Conservation (phyloP, 352 stramenopile genomes). For the Thalassiosira ordinaria region DNA sequence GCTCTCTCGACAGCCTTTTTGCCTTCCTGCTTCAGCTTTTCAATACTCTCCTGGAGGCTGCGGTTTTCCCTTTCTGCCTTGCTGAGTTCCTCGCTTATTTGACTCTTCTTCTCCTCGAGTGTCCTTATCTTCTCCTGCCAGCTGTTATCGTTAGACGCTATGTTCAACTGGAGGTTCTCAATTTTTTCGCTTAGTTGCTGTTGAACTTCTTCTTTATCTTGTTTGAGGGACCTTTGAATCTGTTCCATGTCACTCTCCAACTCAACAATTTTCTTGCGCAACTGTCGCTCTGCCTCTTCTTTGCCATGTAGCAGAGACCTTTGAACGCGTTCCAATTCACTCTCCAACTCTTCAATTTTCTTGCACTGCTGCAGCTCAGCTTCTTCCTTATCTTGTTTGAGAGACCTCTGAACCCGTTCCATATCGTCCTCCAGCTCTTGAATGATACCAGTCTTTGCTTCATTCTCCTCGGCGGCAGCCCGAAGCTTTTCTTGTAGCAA, state of each 20-base stretch:
- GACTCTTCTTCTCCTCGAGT: slow-evolving; percentile 9
- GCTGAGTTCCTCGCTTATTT: slow-evolving; percentile 7
- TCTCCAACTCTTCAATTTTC: no score
- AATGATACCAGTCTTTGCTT: slow-evolving; percentile 58
- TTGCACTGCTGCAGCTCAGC: slow-evolving; percentile 12
- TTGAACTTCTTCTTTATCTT: slow-evolving; percentile 26
- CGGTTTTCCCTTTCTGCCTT: slow-evolving; percentile 8
- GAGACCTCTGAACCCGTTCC: slow-evolving; percentile 83
- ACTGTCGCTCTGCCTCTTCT: no score
- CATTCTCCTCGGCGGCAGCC: slow-evolving; percentile 12
- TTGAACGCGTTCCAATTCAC: no score
- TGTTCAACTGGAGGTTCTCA: slow-evolving; percentile 11
- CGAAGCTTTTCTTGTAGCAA: slow-evolving; percentile 31
- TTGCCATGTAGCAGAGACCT: no score
- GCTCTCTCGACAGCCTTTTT: slow-evolving; percentile 2
- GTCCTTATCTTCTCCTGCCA: slow-evolving; percentile 13
- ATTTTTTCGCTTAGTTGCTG: slow-evolving; percentile 30
- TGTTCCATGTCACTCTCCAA: slow-evolving; percentile 87
- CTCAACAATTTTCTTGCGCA: no score
- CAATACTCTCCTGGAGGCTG: slow-evolving; percentile 14
- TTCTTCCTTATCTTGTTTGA: slow-evolving; percentile 28
- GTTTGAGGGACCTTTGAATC: slow-evolving; percentile 71
- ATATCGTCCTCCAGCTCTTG: slow-evolving; percentile 83
- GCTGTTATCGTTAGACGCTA: slow-evolving; percentile 4
- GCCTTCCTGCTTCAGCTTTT: slow-evolving; percentile 5